Evolutionary conservation across 1,139 yeast species (phyloP), one percentile per base, ranked within the genome.

Genomic region (Debaryomyces fabryi): DNA sequence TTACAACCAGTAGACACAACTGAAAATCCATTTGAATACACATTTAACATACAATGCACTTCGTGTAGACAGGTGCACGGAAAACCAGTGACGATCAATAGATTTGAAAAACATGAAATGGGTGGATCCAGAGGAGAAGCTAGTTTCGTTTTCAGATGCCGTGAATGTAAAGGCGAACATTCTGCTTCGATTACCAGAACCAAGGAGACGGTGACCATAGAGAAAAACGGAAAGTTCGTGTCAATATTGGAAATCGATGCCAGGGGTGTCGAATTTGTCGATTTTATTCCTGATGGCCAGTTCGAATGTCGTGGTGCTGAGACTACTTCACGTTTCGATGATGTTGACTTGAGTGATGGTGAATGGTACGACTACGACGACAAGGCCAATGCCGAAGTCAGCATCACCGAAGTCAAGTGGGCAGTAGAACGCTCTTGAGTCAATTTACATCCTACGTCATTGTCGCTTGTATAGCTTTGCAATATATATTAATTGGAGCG

Each of bases 321-420:
- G 15, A 67, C 82, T 2, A 65, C 68, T 8, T 75, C 88, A 1
- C 67, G 63, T 49, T 88, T 88, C 58, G 64, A 63, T 10, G 90
- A 85, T 18, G 79, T 90, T n/a, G 90, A 86, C 49, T 68, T 90
- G 45, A 80, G 77, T 38, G 97, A 90, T 37, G 83, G 81, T 40
- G 98, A 93, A 63, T 92, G 97, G 96, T 93, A 85, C 64, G 99
- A 93, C 60, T 95, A 92, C 63, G 98, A 93, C 63, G 98, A 93
- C 51, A 81, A 85, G 59, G 85, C 88, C 4, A 82, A 83, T 9
- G 81, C 74, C 24, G 97, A 93, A 65, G 97, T 91, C 20, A 83
- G 95, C 36, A 79, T 93, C 13, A 82, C 88, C 1, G 93, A 89
- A 7, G 76, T 85, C 16, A 63, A 72, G 47, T 91, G 96, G 88